Evolutionary conservation across 495 filamentous ascomycete species (phyloP).

Genomic region (Thermochaetoides thermophila): DNA sequence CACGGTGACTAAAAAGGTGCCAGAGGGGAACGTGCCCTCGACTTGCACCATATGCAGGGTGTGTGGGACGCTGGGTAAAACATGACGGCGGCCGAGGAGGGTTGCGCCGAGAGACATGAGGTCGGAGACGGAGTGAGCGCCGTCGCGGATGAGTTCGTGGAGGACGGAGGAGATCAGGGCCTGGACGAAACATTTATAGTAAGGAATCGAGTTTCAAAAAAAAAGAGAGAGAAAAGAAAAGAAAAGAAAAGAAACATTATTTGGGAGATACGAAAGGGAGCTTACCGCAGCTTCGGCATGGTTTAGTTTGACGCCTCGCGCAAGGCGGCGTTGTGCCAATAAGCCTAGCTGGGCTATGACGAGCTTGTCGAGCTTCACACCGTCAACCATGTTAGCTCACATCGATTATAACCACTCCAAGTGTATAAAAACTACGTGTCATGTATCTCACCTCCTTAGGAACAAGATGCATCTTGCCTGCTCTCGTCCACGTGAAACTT

Average conservation of each 20-base stretch:
- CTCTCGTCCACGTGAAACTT: not conserved
- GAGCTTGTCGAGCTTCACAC: constrained; percentile 79
- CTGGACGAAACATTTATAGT: constrained; percentile 25
- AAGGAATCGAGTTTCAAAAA: not conserved
- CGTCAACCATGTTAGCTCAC: not conserved
- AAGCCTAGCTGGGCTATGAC: constrained; percentile 78
- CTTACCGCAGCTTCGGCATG: constrained; percentile 79
- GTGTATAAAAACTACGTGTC: not conserved
- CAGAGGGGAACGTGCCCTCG: constrained; percentile 82
- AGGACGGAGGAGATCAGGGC: constrained; percentile 82
- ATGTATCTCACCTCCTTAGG: constrained; percentile 59
- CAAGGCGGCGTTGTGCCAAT: constrained; percentile 78
- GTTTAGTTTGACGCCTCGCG: constrained; percentile 78
- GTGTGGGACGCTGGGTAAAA: constrained; percentile 63
- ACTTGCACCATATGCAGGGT: constrained; percentile 76
- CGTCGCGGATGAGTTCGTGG: constrained; percentile 97
- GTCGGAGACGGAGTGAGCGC: constrained; percentile 76
- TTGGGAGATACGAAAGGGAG: constrained; percentile 6
- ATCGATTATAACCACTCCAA: no score
- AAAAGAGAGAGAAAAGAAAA: not conserved
- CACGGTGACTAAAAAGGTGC: constrained; percentile 91
- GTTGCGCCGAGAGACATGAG: constrained; percentile 84
- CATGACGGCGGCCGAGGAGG: constrained; percentile 90
- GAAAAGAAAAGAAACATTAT: not conserved
- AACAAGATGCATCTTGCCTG: constrained; percentile 57